Base-by-base conservation (phyloP, 148 eudicot genomes). In the Diospyros lotus region DNA sequence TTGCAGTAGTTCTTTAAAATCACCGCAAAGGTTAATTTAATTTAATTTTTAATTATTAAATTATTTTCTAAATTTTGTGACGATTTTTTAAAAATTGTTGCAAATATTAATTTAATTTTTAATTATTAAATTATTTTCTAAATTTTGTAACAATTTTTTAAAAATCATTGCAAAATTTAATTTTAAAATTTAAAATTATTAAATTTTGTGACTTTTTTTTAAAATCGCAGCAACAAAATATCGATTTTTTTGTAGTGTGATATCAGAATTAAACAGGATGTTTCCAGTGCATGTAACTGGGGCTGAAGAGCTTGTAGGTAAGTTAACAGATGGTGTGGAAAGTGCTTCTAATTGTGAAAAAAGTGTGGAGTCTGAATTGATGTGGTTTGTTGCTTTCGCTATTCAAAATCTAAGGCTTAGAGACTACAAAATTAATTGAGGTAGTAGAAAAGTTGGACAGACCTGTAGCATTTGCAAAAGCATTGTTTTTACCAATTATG, bases 301-400 rank as follows among this genome's bases (percentile, higher is more conserved):
- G 45, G 40, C 8, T 38, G 2, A 1, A 64, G 40, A 2, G 64
- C 69, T 2, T 51, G 2, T 12, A 0, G 28, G 28, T 28, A 28
- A 28, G 28, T 28, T 28, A 28, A 28, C 28, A 28, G 28, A 28
- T 28, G 59, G 61, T 74, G 39, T 74, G 4, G 50, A 63, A 12
- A 60, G n/a, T 0, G 50, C 7, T 63, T 74, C 1, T 48, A 6
- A 4, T 38, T 51, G 66, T 43, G 77, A 64, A 41, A 51, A 74
- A 55, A 64, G 50, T 64, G 51, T 74, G 52, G 70, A 64, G n/a
- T 64, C 62, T 12, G 66, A 74, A 74, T 40, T 74, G 17, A 64
- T 74, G 40, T 74, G 76, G 40, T 73, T 46, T 46, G 76, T 73
- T n/a, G 76, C 68, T 73, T 73, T 68, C 28, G 44, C 68, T 45